Evolutionary conservation across 768 basidiomycete species (phyloP), one percentile per base, ranked within the genome.

Genomic region (Amanita muscaria): DNA sequence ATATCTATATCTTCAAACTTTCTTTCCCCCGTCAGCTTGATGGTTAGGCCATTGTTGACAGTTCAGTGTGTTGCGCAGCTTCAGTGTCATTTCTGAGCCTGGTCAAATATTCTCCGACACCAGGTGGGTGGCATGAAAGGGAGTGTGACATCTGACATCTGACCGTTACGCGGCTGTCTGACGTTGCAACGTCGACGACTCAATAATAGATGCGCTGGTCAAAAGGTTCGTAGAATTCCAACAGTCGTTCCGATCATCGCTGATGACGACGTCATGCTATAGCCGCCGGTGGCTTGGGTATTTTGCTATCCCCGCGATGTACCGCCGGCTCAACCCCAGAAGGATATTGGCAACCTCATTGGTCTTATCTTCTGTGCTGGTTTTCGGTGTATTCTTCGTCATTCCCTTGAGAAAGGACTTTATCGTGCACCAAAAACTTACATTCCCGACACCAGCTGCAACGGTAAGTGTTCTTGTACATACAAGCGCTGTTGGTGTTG

Each of bases 11-110:
- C 75, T 42, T 83, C 77, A 58, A 98, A 97, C 2, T 71, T 68
- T 51, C 70, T 73, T 62, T 94, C 92, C 5, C 92, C 94, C 1
- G 71, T 68, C 14, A 86, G 70, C 53, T 76, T 82, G 41, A 60
- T 35, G 3, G 33, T 51, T 35, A 59, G 64, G 7, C 77, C 76
- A 40, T 73, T 69, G 27, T 68, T 64, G n/a, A 74, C 56, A 3
- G 66, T 49, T 81, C 70, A 2, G 67, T 76, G 51, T 70, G 65
- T 11, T 64, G 53, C 1, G 81, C 77, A 8, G 81, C 82, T 42
- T 83, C 72, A 3, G 63, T 45, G 46, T 93, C n/a, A n/a, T n/a
- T n/a, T n/a, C n/a, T n/a, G n/a, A n/a, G n/a, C n/a, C n/a, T n/a
- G n/a, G n/a, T n/a, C n/a, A n/a, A n/a, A n/a, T n/a, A n/a, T n/a